Conservation (phyloP, 1,139 yeast species). For the Torulaspora globosa region DNA sequence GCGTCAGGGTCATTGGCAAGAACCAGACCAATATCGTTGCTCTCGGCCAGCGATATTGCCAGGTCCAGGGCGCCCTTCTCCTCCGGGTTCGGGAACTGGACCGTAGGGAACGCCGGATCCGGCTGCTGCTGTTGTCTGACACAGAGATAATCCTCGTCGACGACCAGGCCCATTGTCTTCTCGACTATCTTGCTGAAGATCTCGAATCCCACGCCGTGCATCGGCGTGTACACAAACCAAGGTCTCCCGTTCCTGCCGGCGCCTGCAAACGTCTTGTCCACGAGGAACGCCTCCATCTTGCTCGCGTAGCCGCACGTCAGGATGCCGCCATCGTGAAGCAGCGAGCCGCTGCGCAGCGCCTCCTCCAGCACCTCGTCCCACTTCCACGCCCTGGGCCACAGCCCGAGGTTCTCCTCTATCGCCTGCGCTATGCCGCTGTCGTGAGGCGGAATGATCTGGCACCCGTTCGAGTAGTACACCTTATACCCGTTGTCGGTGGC, state of each 20-base stretch:
- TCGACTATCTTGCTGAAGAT: constrained; percentile 36
- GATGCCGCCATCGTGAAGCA: constrained; percentile 37
- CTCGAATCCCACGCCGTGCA: constrained; percentile 88
- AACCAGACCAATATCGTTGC: constrained; percentile 48
- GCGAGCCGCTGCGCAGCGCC: constrained; percentile 21
- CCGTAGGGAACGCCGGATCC: constrained; percentile 83
- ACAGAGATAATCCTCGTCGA: constrained; percentile 38
- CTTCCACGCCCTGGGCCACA: constrained; percentile 56
- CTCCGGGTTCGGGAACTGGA: constrained; percentile 90
- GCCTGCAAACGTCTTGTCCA: constrained; percentile 23
- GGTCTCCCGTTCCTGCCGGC: constrained; percentile 28
- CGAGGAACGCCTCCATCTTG: constrained; percentile 14
- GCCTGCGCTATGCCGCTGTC: constrained; percentile 65
- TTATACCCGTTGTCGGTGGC: constrained; percentile 92
- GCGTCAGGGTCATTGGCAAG: constrained; percentile 97
- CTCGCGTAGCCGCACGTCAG: constrained; percentile 33
- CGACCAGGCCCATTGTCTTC: constrained; percentile 31
- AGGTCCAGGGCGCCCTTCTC: constrained; percentile 84
- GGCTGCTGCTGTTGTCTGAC: constrained; percentile 60
- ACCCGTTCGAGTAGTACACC: constrained; percentile 89
- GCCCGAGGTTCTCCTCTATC: constrained; percentile 58
- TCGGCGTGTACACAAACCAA: constrained; percentile 78
- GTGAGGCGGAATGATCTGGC: constrained; percentile 93
- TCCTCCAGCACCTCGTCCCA: constrained; percentile 39
- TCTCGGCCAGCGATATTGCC: constrained; percentile 49